Evolutionary conservation across 1,284 basidiomycete genomes (phyloP), one percentile per base, ranked within the genome.

Genomic region (Puccinia hordei): DNA sequence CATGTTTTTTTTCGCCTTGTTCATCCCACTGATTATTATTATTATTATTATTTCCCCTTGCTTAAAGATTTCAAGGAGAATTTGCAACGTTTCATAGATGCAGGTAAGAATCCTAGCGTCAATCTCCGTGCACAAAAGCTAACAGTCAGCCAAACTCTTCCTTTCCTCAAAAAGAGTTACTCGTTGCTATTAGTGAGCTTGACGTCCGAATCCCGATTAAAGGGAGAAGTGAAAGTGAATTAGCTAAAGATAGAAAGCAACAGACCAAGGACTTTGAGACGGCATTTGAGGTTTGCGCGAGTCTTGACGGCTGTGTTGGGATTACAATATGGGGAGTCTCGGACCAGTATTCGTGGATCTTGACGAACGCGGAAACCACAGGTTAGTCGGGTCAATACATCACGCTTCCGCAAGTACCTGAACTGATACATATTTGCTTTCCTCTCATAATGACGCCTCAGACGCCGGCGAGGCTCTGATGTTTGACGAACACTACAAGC

Each of bases 171-270:
- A 17, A 49, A 71, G 68, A 46, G 1, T 53, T 71, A n/a, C 19
- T 51, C 19, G 68, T 71, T 17, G 68, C 68, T 51, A 1, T 71
- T 30, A 71, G 41, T 33, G 68, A 71, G 68, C 68, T 71, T 71
- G 68, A 71, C 68, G 53, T 71, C 15, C 68, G 68, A 12, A 71
- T 71, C 46, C 2, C 10, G 30, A 24, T 71, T 35, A 12, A 49
- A 53, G 68, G 68, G 3, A 33, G 68, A 10, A 71, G 19, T 66
- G 63, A 41, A 46, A 27, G n/a, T 44, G 38, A 66, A 10, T 44
- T 66, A 12, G 63, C 41, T 1, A 51, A 71, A 30, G 68, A 49
- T 19, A 71, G 46, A 30, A 15, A 27, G 46, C 68, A 71, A 33
- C 68, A 71, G 46, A 71, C 30, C 19, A 19, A 22, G 27, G 68